Evolutionary conservation across 306 rosid genomes (phyloP).

Genomic region (Cucumis melo): DNA sequence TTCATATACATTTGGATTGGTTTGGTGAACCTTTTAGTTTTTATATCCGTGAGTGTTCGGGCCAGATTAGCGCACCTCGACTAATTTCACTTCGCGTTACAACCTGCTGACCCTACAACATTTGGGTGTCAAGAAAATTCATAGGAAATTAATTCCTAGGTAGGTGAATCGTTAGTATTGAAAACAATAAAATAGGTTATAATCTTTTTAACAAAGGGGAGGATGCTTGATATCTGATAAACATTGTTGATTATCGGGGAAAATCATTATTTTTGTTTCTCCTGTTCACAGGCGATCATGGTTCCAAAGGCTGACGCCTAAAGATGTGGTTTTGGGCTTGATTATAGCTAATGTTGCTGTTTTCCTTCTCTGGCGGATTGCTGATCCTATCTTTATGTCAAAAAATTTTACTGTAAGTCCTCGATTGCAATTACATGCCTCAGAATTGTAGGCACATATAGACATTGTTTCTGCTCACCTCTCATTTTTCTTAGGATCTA

Average conservation of each 20-base stretch:
- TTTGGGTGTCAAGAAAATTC: no score
- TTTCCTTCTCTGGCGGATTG: conserved; percentile 50
- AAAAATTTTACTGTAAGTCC: conserved; percentile 64
- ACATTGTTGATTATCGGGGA: neutral
- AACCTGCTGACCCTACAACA: no score
- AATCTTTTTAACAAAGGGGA: neutral
- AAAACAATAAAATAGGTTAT: neutral
- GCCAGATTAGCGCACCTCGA: no score
- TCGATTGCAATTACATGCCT: conserved; percentile 11
- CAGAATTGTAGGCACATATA: neutral
- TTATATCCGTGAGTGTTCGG: no score
- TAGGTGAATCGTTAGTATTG: neutral
- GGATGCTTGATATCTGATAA: neutral
- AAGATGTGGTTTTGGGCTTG: conserved; percentile 49
- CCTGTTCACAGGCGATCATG: conserved; percentile 46
- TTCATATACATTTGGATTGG: neutral
- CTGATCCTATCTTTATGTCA: conserved; percentile 40
- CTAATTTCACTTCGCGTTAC: no score
- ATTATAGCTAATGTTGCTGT: conserved; percentile 64
- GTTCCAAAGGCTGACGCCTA: conserved; percentile 28
- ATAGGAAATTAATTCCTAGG: no score
- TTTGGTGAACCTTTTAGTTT: neutral
- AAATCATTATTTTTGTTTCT: conserved; percentile 17
- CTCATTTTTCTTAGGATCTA: neutral
- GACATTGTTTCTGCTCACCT: conserved; percentile 3